Conservation (phyloP, 2,329 filamentous ascomycete species). For the Neocatenulostroma microsporum region DNA sequence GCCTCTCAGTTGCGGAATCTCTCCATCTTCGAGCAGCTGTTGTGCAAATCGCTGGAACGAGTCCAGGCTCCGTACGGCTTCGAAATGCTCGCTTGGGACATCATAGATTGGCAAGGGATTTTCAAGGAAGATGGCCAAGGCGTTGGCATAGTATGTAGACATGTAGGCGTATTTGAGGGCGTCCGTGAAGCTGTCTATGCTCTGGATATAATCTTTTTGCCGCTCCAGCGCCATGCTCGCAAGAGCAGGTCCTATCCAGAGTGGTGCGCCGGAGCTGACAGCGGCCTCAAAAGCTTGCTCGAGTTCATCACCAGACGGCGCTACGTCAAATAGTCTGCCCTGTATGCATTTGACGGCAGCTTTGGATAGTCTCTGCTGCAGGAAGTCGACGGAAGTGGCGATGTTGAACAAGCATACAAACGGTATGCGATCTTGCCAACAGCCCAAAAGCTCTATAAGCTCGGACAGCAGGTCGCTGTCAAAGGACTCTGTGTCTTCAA, state of each 20-base stretch:
- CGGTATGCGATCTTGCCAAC: slow-evolving; percentile 67
- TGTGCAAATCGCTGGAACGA: slow-evolving; percentile 52
- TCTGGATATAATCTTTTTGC: slow-evolving; percentile 69
- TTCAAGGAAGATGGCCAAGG: slow-evolving; percentile 57
- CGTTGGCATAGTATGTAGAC: slow-evolving; percentile 77
- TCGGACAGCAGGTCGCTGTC: slow-evolving; percentile 65
- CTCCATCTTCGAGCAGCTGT: slow-evolving; percentile 23
- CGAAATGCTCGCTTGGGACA: slow-evolving; percentile 54
- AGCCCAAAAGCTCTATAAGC: slow-evolving; percentile 58
- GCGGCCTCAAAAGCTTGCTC: slow-evolving; percentile 66
- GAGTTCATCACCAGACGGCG: slow-evolving; percentile 62
- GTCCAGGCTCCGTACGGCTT: slow-evolving; percentile 58
- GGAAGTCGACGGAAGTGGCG: slow-evolving; percentile 71
- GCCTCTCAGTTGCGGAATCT: slow-evolving; percentile 33
- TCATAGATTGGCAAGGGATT: slow-evolving; percentile 27
- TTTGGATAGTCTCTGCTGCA: slow-evolving; percentile 65
- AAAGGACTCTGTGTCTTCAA: slow-evolving; percentile 78
- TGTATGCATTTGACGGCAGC: slow-evolving; percentile 59
- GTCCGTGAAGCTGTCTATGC: slow-evolving; percentile 63
- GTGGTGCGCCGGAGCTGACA: slow-evolving; percentile 46
- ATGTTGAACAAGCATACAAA: slow-evolving; percentile 73
- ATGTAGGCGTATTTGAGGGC: slow-evolving; percentile 65
- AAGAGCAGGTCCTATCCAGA: slow-evolving; percentile 59
- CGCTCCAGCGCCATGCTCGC: slow-evolving; percentile 59
- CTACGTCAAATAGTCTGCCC: slow-evolving; percentile 69